phyloP scores from a whole-genome alignment of 495 filamentous ascomycete species.

The Annulohypoxylon maeteangense region DNA sequence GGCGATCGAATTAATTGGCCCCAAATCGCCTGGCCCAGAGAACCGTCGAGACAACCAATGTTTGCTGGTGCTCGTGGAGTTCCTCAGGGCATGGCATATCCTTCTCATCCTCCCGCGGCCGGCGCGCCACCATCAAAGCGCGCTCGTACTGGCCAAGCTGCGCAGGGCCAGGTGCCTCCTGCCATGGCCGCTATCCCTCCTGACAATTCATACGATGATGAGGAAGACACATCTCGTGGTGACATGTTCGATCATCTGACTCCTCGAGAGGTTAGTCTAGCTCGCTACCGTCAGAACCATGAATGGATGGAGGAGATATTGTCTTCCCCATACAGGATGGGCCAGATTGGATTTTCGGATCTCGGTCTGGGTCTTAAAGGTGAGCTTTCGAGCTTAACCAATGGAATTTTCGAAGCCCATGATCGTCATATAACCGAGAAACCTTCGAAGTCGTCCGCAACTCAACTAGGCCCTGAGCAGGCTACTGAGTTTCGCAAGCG shows the following conservation, averaged over 20 bases:
- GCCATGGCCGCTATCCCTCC: slow-evolving; percentile 45
- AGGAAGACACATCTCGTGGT: slow-evolving; percentile 84
- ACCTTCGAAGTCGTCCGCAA: slow-evolving; percentile 62
- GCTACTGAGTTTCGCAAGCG: slow-evolving; percentile 82
- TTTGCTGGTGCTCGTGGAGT: slow-evolving; percentile 55
- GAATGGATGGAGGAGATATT: slow-evolving; percentile 99
- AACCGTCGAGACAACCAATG: slow-evolving; percentile 56
- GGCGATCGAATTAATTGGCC: slow-evolving; percentile 91
- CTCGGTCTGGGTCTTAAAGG: slow-evolving; percentile 88
- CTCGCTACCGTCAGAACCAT: slow-evolving; percentile 91
- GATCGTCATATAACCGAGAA: slow-evolving; percentile 67
- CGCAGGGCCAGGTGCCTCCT: slow-evolving; percentile 39
- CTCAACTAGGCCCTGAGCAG: slow-evolving; percentile 71
- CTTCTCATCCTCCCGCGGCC: slow-evolving; percentile 53
- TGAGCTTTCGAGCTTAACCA: slow-evolving; percentile 81
- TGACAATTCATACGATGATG: slow-evolving; percentile 78
- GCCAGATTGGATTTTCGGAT: slow-evolving; percentile 86
- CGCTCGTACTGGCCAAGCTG: slow-evolving; percentile 47
- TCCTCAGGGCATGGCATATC: slow-evolving; percentile 63
- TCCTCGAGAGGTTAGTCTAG: slow-evolving; percentile 84
- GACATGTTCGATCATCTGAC: slow-evolving; percentile 89
- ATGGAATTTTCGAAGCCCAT: slow-evolving; percentile 72
- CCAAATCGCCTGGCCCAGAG: slow-evolving; percentile 74
- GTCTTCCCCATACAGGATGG: slow-evolving; percentile 82
- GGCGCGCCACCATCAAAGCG: slow-evolving; percentile 61